Percentiles rank a stretch among this genome's conserved stretches.
Conservation (phyloP, 2,329 filamentous ascomycete species). For the Cryphonectria japonica region DNA sequence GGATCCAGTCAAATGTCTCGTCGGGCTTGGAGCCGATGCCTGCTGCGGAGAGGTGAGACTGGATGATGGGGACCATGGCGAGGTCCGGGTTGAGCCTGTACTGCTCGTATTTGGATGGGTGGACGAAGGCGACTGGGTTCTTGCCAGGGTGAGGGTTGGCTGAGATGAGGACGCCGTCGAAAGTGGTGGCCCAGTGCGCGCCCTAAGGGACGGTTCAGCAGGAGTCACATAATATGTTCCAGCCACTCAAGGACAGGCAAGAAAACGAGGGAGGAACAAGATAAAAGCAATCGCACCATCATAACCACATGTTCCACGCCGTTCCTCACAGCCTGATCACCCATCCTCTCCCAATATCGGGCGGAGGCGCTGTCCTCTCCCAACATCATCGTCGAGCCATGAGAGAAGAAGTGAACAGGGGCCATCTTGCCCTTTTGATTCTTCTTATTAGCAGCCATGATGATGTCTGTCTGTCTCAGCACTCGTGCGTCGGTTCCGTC, state of each 20-base stretch:
- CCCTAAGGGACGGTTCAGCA: constrained; percentile 45
- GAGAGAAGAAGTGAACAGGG: constrained; percentile 69
- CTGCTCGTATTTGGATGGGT: constrained; percentile 65
- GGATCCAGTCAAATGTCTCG: constrained; percentile 69
- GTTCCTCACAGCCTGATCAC: constrained; percentile 63
- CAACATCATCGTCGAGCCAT: constrained; percentile 74
- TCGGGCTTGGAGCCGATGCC: constrained; percentile 61
- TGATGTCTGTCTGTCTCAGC: neutral
- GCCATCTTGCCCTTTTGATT: constrained; percentile 37
- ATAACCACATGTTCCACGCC: constrained; percentile 67
- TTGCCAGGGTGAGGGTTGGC: constrained; percentile 64
- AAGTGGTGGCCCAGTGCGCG: constrained; percentile 66
- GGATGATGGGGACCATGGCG: constrained; percentile 51
- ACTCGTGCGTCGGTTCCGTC: neutral
- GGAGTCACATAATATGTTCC: neutral
- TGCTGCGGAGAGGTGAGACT: constrained; percentile 51
- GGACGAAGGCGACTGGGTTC: constrained; percentile 67
- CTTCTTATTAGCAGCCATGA: constrained; percentile 9
- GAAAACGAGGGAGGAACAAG: neutral
- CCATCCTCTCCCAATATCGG: constrained; percentile 67
- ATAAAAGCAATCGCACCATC: constrained; percentile 51
- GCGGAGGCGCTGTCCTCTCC: constrained; percentile 66
- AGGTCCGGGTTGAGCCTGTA: constrained; percentile 67
- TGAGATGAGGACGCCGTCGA: constrained; percentile 61
- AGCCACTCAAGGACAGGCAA: neutral